These are phyloP conservation scores for Sorghum bicolor DNA, from an alignment of 176 grass and related monocot genomes.

Conservation along the genomic window Sorghum_bicolor_NCBIv3 NC_012875.2:49620001-49620500, in stretches of 20 bases:
- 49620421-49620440: neutral
- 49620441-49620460: neutral
- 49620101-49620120: slow-evolving; percentile 1
- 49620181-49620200: neutral
- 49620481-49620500: neutral
- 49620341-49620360: slow-evolving; percentile 15
- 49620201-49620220: slow-evolving; percentile 10
- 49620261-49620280: slow-evolving; percentile 37
- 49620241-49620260: slow-evolving; percentile 18
- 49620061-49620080: neutral
- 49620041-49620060: neutral
- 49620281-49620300: slow-evolving; percentile 32
- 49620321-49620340: slow-evolving; percentile 9
- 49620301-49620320: slow-evolving; percentile 18
- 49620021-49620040: neutral
- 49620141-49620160: neutral
- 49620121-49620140: slow-evolving; percentile 21
- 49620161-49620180: neutral
- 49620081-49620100: neutral
- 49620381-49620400: neutral
- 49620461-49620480: neutral
- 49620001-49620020: neutral
- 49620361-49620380: neutral
- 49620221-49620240: slow-evolving; percentile 22
- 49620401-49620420: neutral